Evolutionary conservation across 129 eudicot genomes (phyloP), one percentile per base, ranked within the genome.

Genomic region (Solidago caesia): DNA sequence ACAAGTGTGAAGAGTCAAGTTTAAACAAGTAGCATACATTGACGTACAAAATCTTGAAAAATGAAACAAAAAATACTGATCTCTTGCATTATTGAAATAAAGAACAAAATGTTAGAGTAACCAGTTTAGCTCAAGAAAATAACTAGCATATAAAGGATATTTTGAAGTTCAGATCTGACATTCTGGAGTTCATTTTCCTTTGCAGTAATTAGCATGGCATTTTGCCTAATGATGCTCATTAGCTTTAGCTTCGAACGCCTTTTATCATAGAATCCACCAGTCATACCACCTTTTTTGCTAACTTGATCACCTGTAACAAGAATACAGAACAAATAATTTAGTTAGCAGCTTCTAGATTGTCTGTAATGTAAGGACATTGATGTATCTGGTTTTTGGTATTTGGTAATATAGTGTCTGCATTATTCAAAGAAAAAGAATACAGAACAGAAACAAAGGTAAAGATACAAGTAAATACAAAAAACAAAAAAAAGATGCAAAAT

Each of bases 201-300:
- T 71, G 64, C 58, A 25, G 70, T 74, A 52, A 95, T 85, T 70
- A 87, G 72, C 82, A 56, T 71, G 61, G 84, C 82, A 84, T 85
- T 89, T 77, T 89, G 85, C 42, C 84, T 87, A 55, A 95, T 82
- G 13, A 89, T 76, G 77, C 79, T 95, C 96, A 91, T 91, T 76
- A 91, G 85, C 83, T 85, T 95, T 74, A 95, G 79, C 81, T 87
- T 95, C 61, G 99, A 95, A 66, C 96, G 89, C 82, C 94, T 85
- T 79, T 85, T 49, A 81, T 95, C 99, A 84, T 95, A 95, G 80
- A 91, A 95, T 59, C 99, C 99, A 26, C 99, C 99, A 47, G 97
- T 95, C 99, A 95, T 95, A 47, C 97, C 99, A 91, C 99, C 99
- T 81, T 91, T 95, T 85, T 95, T 95, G 90, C 96, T 95, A 70